These are phyloP conservation scores for Senna tora DNA, from an alignment of 306 rosid species.

Conservation along the genomic window DNA sequence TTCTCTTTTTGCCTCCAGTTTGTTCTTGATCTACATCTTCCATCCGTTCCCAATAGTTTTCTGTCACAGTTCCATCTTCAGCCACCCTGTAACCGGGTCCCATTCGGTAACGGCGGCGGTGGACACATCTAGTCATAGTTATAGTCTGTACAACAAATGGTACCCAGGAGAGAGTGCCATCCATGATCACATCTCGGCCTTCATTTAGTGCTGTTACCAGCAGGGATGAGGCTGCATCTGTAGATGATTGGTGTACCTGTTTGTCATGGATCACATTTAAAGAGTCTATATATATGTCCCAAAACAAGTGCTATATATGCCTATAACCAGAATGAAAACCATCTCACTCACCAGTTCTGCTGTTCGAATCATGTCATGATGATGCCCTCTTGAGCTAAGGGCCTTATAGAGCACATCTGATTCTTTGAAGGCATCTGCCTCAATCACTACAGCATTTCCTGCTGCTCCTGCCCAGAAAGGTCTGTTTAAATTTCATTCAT, in stretches of 20 bases:
- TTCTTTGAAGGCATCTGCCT: constrained; percentile 97
- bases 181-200: constrained; percentile 95
- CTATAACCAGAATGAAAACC: constrained; percentile 12
- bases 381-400: constrained; percentile 86
- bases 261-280: too few species aligned
- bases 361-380: constrained; percentile 86
- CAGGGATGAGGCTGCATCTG: constrained; percentile 97
- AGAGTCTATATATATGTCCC: background rate
- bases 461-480: constrained; percentile 94
- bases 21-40: constrained; percentile 71
- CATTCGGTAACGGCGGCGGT: constrained; percentile 96
- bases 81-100: constrained; percentile 77
- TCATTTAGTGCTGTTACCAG: constrained; percentile 85
- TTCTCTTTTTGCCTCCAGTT: constrained; percentile 77
- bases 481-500: constrained; percentile 59
- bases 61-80: constrained; percentile 66
- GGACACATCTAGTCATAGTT: constrained; percentile 96
- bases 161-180: constrained; percentile 94
- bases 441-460: constrained; percentile 79
- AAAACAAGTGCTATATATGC: background rate
- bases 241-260: constrained; percentile 95
- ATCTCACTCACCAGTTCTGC: constrained; percentile 81
- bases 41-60: constrained; percentile 81
- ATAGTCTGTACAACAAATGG: constrained; percentile 97
- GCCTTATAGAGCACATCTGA: constrained; percentile 91